These are phyloP conservation scores for Tuber brumale DNA, from an alignment of 495 filamentous ascomycete genomes.

Conservation along the genomic window DNA sequence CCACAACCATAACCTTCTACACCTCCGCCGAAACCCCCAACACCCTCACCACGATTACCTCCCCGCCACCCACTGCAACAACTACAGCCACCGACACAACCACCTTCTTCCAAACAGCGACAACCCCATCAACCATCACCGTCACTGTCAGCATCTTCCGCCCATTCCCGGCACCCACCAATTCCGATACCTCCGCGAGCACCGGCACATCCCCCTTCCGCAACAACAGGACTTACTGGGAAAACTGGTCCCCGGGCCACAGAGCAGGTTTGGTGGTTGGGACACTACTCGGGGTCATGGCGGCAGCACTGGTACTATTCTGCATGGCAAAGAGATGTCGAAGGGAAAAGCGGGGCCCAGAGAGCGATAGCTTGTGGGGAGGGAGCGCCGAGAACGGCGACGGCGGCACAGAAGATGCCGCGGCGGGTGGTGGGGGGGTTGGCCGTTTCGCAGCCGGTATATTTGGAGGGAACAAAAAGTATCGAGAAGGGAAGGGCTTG, in stretches of 20 bases:
- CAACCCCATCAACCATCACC: not conserved
- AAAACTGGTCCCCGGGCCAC: conserved; percentile 12
- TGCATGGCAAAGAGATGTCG: conserved; percentile 4
- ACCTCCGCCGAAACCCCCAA: not conserved
- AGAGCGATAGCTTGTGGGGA: not conserved
- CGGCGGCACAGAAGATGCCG: not conserved
- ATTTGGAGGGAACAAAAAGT: not conserved
- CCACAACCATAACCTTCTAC: not conserved
- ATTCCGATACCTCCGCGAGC: not conserved
- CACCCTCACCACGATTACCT: not conserved
- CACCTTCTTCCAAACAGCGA: not conserved
- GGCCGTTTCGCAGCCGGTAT: not conserved
- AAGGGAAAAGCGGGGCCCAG: not conserved
- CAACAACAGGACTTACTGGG: not conserved
- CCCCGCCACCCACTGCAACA: not conserved
- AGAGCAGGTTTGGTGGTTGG: conserved; percentile 7
- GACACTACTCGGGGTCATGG: not conserved
- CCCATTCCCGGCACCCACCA: not conserved
- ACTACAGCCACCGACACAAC: not conserved
- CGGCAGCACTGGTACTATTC: conserved; percentile 4
- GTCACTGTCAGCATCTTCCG: not conserved
- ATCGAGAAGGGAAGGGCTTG: not conserved
- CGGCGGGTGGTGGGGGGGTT: not conserved
- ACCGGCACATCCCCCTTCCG: not conserved
- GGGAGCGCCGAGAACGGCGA: not conserved